Evolutionary conservation across 176 grass and related monocot genomes (phyloP).

Genomic region (Triticum turgidum): DNA sequence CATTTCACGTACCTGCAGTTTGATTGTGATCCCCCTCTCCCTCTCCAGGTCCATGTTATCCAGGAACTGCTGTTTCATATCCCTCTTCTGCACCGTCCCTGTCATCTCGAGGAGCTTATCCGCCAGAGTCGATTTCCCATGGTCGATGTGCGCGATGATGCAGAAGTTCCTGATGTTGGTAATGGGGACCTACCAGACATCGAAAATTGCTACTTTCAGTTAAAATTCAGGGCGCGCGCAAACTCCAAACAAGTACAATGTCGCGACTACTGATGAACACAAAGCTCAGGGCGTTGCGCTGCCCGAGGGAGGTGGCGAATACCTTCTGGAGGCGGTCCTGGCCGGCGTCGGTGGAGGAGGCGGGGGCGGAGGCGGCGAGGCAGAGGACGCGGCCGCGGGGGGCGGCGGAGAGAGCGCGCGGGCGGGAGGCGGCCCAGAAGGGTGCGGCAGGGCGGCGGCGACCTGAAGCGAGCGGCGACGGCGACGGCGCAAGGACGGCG

Average conservation of each 20-base stretch:
- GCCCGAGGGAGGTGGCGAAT: not conserved
- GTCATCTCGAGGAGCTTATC: conserved; percentile 91
- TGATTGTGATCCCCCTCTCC: conserved; percentile 99
- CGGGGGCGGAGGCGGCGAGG: conserved; percentile 32
- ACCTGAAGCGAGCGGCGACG: not conserved
- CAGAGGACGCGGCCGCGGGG: conserved; percentile 34
- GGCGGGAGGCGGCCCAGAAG: not conserved
- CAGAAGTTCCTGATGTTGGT: conserved; percentile 96
- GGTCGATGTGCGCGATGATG: conserved; percentile 97
- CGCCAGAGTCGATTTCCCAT: conserved; percentile 94
- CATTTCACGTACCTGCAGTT: conserved; percentile 63
- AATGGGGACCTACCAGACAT: conserved; percentile 68
- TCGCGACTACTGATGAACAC: not conserved
- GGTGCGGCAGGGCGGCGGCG: not conserved
- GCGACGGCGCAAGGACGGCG: conserved; percentile 33
- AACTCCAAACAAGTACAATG: not conserved
- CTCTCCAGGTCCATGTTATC: conserved; percentile 99
- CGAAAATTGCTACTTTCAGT: not conserved
- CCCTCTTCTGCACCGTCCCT: conserved; percentile 87
- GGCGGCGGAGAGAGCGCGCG: conserved; percentile 4
- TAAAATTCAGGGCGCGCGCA: not conserved
- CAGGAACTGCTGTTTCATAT: conserved; percentile 97
- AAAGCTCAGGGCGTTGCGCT: not conserved
- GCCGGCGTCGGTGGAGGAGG: conserved; percentile 45
- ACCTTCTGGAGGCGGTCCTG: conserved; percentile 89